phyloP scores from a whole-genome alignment of 2,329 filamentous ascomycete genomes.

The Ceratocystiopsis sp. region DNA sequence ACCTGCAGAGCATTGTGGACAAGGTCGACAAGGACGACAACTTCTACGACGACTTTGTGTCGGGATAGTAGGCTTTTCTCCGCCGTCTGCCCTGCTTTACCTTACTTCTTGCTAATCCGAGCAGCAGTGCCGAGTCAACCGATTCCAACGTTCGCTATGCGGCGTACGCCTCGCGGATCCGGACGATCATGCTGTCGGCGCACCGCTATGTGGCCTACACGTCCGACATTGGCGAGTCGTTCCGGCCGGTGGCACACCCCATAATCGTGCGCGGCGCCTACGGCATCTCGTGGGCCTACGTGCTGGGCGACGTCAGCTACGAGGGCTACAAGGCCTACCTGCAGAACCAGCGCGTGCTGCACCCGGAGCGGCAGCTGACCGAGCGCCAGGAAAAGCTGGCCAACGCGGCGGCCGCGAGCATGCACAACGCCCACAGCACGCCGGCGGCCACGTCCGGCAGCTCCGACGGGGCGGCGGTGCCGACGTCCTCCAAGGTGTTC shows the following conservation, averaged over 20 bases:
- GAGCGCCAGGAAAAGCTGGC: slow-evolving; percentile 30
- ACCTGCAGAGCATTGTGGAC: slow-evolving; percentile 41
- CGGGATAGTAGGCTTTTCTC: slow-evolving; percentile 50
- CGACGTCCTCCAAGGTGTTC: background rate
- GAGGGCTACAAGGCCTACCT: slow-evolving; percentile 94
- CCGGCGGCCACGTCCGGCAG: background rate
- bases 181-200: slow-evolving; percentile 74
- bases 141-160: slow-evolving; percentile 80
- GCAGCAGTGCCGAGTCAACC: slow-evolving; percentile 61
- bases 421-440: background rate
- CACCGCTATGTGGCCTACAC: slow-evolving; percentile 97
- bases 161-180: slow-evolving; percentile 71
- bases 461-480: slow-evolving; percentile 7
- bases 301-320: slow-evolving; percentile 75
- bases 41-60: slow-evolving; percentile 60
- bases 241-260: slow-evolving; percentile 81
- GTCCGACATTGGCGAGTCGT: slow-evolving; percentile 89
- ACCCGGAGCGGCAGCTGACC: slow-evolving; percentile 46
- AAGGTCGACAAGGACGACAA: slow-evolving; percentile 47
- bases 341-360: slow-evolving; percentile 59
- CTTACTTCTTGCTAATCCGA: background rate
- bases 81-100: background rate
- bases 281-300: slow-evolving; percentile 80
- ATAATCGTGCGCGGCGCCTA: slow-evolving; percentile 69
- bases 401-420: slow-evolving; percentile 18